Conservation (phyloP, 108 stramenopile genomes). For the Pseudonitzschia delicatissima region DNA sequence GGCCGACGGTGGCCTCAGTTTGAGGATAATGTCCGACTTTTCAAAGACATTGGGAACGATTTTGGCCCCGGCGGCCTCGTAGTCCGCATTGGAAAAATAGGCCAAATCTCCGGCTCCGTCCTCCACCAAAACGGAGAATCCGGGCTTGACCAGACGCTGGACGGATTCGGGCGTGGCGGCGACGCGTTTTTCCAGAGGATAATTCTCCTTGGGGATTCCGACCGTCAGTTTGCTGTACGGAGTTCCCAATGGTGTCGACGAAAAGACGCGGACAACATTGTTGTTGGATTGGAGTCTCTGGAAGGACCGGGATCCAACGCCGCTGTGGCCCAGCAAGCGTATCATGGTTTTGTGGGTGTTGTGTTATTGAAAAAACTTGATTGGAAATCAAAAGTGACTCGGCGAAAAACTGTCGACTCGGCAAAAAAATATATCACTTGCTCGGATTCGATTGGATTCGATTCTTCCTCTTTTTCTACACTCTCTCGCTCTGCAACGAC, state of each 20-base stretch:
- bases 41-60: slow-evolving; percentile 82
- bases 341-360: not conserved
- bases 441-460: too few species aligned
- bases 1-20: slow-evolving; percentile 88
- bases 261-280: not conserved
- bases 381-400: too few species aligned
- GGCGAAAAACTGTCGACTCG: not conserved
- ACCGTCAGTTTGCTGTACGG: slow-evolving; percentile 83
- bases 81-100: slow-evolving; percentile 89
- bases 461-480: too few species aligned
- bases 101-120: slow-evolving; percentile 88
- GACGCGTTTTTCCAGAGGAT: slow-evolving; percentile 87
- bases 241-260: slow-evolving; percentile 45
- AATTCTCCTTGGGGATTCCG: slow-evolving; percentile 93
- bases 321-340: not conserved
- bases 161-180: slow-evolving; percentile 90
- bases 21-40: slow-evolving; percentile 90
- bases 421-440: too few species aligned
- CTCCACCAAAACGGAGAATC: slow-evolving; percentile 81
- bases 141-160: slow-evolving; percentile 72
- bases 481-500: not conserved
- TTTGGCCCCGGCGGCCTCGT: slow-evolving; percentile 91
- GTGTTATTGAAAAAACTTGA: not conserved
- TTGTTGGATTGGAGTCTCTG: not conserved
- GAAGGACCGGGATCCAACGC: not conserved